Conservation (phyloP, 1,284 basidiomycete genomes). For the Testicularia cyperi region DNA sequence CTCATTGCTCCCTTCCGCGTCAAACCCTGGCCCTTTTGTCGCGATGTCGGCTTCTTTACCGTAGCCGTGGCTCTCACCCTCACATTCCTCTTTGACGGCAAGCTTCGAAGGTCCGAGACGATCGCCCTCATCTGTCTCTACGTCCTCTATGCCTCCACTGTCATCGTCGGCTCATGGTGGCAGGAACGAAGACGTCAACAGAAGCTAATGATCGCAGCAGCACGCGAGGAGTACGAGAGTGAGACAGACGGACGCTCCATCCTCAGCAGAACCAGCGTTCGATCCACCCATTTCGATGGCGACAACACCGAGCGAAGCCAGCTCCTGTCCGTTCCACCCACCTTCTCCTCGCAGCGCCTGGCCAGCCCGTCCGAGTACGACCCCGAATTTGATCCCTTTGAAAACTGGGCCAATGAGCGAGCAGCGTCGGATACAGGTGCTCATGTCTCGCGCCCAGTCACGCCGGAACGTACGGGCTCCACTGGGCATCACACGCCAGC, state of each 20-base stretch:
- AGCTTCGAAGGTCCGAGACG: slow-evolving; percentile 75
- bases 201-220: slow-evolving; percentile 25
- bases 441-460: neutral
- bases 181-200: slow-evolving; percentile 40
- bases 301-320: slow-evolving; percentile 2
- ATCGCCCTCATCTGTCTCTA: slow-evolving; percentile 75
- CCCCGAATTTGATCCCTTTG: slow-evolving; percentile 47
- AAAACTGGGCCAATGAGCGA: slow-evolving; percentile 31
- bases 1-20: slow-evolving; percentile 91
- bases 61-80: slow-evolving; percentile 74
- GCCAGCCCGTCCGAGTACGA: slow-evolving; percentile 46
- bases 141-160: slow-evolving; percentile 73
- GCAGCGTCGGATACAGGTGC: neutral
- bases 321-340: slow-evolving; percentile 5
- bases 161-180: slow-evolving; percentile 80
- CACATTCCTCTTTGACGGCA: slow-evolving; percentile 75
- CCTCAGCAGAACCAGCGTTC: slow-evolving; percentile 10
- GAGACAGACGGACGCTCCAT: slow-evolving; percentile 22
- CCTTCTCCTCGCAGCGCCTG: slow-evolving; percentile 10
- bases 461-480: neutral
- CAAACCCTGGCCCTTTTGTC: slow-evolving; percentile 75
- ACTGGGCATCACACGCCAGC: neutral
- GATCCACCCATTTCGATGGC: neutral
- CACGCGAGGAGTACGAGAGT: slow-evolving; percentile 38
- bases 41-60: slow-evolving; percentile 92